A percentile compares a stretch with the other conserved stretches of the same genome.
Conservation (phyloP, 176 grass and related monocot genomes). For the Raddia guianensis region DNA sequence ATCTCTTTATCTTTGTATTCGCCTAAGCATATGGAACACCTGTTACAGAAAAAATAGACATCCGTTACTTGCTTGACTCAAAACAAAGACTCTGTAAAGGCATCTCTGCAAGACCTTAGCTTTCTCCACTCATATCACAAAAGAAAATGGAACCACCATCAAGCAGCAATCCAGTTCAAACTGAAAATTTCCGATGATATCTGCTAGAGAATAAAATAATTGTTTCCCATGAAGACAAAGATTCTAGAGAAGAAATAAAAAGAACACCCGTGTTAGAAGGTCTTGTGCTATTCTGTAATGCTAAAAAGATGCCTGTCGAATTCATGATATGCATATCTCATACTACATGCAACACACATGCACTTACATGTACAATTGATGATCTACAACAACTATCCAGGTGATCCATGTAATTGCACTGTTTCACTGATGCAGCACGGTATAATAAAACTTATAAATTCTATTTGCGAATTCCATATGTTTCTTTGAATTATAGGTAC, state of each 20-base stretch:
- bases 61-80: slow-evolving; percentile 1
- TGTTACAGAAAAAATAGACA: slow-evolving; percentile 39
- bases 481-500: no score
- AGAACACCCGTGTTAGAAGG: background rate
- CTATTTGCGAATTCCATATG: no score
- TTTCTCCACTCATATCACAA: background rate
- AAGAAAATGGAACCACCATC: slow-evolving; percentile 14
- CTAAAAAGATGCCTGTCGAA: background rate
- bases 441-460: no score
- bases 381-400: background rate
- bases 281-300: background rate
- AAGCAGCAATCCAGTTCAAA: background rate
- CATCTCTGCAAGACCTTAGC: background rate
- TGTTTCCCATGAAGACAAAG: background rate
- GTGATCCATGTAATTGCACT: no score
- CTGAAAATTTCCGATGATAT: background rate
- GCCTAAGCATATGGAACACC: slow-evolving; percentile 96
- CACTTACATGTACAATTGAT: background rate
- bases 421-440: no score
- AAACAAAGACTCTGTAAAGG: background rate
- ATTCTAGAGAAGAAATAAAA: slow-evolving; percentile 13
- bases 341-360: background rate
- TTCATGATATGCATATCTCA: slow-evolving; percentile 12
- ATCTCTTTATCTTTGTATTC: slow-evolving; percentile 91
- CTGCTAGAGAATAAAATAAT: background rate